Evolutionary conservation across 257 asterid species (phyloP).

Genomic region (Salvia rosmarinus): DNA sequence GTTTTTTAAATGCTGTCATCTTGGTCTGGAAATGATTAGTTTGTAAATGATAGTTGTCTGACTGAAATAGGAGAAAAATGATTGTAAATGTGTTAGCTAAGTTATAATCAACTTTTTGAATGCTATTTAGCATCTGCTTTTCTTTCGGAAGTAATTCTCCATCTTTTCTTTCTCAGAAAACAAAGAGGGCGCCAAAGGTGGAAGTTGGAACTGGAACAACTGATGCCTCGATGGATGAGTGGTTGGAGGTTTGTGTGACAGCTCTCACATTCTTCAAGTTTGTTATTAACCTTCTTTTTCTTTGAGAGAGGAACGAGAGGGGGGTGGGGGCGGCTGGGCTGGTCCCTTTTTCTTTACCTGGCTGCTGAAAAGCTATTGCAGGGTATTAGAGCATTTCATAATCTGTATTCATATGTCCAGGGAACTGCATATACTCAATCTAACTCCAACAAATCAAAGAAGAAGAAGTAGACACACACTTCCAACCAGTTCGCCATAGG

Average conservation of each 20-base stretch:
- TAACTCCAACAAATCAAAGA: constrained; percentile 69
- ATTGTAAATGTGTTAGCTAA: not conserved
- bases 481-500: constrained; percentile 37
- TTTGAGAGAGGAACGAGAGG: not conserved
- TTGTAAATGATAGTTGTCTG: not conserved
- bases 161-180: constrained; percentile 55
- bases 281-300: not conserved
- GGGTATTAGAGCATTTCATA: not conserved
- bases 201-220: constrained; percentile 96
- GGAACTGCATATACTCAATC: constrained; percentile 87
- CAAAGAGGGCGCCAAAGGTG: constrained; percentile 90
- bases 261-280: constrained; percentile 11
- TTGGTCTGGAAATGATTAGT: constrained; percentile 1
- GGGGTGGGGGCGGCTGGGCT: not conserved
- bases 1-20: not conserved
- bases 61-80: not conserved
- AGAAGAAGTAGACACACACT: constrained; percentile 70
- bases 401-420: constrained; percentile 42
- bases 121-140: not conserved
- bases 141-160: constrained; percentile 16
- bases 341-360: not conserved
- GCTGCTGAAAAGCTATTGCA: not conserved
- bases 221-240: constrained; percentile 87
- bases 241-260: constrained; percentile 78
- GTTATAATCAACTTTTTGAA: not conserved